phyloP scores from a whole-genome alignment of 2,329 filamentous ascomycete genomes.

The Diplodia mutila region DNA sequence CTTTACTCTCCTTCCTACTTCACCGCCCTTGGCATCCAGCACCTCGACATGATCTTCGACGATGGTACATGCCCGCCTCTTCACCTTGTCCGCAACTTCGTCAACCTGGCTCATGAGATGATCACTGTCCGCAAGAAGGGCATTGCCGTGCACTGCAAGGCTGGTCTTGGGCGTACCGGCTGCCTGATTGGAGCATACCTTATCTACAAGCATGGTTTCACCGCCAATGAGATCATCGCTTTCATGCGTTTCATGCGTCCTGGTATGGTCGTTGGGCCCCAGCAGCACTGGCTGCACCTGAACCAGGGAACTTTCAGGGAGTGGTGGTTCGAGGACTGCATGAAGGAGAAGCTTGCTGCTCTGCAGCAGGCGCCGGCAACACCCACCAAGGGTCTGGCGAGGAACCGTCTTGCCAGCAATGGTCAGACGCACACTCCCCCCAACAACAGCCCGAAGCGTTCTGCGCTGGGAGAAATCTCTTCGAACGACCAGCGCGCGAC shows the following conservation, averaged over 20 bases:
- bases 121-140: slow-evolving; percentile 89
- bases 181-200: slow-evolving; percentile 97
- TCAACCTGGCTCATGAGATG: slow-evolving; percentile 90
- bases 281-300: slow-evolving; percentile 98
- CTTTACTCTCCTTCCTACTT: slow-evolving; percentile 98
- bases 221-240: slow-evolving; percentile 93
- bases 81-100: slow-evolving; percentile 88
- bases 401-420: slow-evolving; percentile 60
- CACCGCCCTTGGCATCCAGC: slow-evolving; percentile 89
- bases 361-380: slow-evolving; percentile 60
- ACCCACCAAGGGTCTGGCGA: slow-evolving; percentile 58
- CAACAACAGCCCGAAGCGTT: slow-evolving; percentile 74
- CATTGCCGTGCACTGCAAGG: slow-evolving; percentile 98
- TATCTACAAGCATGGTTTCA: slow-evolving; percentile 96
- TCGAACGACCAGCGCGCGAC: slow-evolving; percentile 65
- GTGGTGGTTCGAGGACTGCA: slow-evolving; percentile 84
- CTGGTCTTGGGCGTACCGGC: slow-evolving; percentile 90
- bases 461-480: slow-evolving; percentile 92
- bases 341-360: slow-evolving; percentile 80
- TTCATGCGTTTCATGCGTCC: slow-evolving; percentile 99
- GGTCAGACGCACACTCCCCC: slow-evolving; percentile 81
- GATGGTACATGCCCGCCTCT: slow-evolving; percentile 94
- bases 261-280: slow-evolving; percentile 97
- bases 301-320: slow-evolving; percentile 98
- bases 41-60: slow-evolving; percentile 99